These are phyloP conservation scores for Globisporangium perplexum DNA, from an alignment of 352 stramenopile species.

Conservation along the genomic window DNA sequence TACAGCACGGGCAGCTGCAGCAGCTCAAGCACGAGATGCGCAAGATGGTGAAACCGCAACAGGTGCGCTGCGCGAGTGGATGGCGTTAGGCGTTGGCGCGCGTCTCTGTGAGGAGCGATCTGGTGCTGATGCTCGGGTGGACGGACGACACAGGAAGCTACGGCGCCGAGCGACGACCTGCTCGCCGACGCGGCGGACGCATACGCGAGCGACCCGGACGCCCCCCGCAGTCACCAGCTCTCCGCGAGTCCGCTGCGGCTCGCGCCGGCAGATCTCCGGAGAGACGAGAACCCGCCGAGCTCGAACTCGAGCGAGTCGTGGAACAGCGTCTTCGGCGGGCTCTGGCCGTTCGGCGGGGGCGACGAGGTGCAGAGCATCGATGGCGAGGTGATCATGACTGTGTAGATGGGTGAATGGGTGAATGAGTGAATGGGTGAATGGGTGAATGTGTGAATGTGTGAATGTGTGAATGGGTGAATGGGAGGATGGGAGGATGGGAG, in stretches of 20 bases:
- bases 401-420: constrained; percentile 29
- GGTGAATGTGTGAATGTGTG: neutral
- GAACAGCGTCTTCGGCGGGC: constrained; percentile 34
- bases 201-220: neutral
- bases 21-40: constrained; percentile 74
- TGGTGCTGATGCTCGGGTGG: neutral
- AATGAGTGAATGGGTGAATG: constrained; percentile 11
- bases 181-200: neutral
- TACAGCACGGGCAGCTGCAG: constrained; percentile 70
- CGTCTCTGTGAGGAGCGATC: too few relatives aligned
- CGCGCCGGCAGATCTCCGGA: neutral
- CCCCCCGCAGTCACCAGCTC: neutral
- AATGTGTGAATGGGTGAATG: neutral
- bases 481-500: too few relatives aligned
- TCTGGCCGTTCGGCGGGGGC: constrained; percentile 38
- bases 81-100: too few relatives aligned
- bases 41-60: constrained; percentile 22
- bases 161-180: too few relatives aligned
- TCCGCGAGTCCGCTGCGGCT: constrained; percentile 8
- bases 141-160: neutral
- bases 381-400: constrained; percentile 79
- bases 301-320: constrained; percentile 23
- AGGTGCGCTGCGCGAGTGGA: constrained; percentile 21
- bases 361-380: constrained; percentile 33
- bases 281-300: neutral